Evolutionary conservation across 257 asterid genomes (phyloP), one percentile per base, ranked within the genome.

Genomic region (Solanum pennellii): DNA sequence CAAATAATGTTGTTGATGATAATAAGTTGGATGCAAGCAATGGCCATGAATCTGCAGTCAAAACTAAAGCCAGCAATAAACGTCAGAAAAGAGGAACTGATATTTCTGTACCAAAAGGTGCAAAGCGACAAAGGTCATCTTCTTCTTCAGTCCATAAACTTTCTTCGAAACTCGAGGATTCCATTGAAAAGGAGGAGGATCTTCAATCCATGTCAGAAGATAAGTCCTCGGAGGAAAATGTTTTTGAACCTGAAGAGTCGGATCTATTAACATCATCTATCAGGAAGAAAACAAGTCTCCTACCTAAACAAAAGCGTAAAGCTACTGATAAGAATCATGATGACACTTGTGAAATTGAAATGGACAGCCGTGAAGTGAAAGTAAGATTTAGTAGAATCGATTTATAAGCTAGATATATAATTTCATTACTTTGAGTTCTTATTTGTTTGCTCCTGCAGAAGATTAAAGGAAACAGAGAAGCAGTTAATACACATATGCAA

Each of bases 11-110:
- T 86, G 94, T 90, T 86, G 88, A 89, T 82, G 74, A 92, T 90
- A 90, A 91, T 89, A 94, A 93, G 94, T 92, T 90, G 88, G 94
- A 90, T 86, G 89, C 98, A 20, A 95, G 93, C 92, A 97, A 94
- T 84, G 95, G 98, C 42, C 92, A 91, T 89, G 94, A 92, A 12
- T 21, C 84, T 89, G 91, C 87, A 71, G 83, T 86, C 33, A 90
- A 92, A 90, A 89, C 66, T 88, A 90, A 90, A 91, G 87, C 88
- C 85, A 92, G 62, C 84, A 85, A 88, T 84, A 92, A 90, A 86
- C 89, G 56, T 91, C 91, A 89, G 85, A 95, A 95, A 93, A 93
- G 95, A 91, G 49, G 89, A 87, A 85, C 88, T 80, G 91, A 90
- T 90, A 90, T 90, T 92, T 93, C 95, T 88, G 96, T 93, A 79